Evolutionary conservation across 2,329 filamentous ascomycete species (phyloP), one percentile per base, ranked within the genome.

Genomic region (Epichloe brachyelytri): DNA sequence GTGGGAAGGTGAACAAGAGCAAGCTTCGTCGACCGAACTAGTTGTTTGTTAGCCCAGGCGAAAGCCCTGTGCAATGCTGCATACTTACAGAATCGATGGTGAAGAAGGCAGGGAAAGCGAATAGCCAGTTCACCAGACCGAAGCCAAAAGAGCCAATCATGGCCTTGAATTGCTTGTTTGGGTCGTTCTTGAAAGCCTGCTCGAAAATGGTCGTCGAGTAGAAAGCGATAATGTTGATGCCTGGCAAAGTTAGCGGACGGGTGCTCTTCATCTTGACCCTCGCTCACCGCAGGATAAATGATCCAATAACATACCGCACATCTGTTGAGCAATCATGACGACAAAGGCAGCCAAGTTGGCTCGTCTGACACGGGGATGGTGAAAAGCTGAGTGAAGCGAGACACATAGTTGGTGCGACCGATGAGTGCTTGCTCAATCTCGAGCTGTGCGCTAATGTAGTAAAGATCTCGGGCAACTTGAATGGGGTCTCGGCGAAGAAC

Each of bases 251-350:
- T 49, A 53, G 48, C 10, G 30, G 30, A 30, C 30, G 30, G 10
- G 30, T 30, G 30, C 8, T 30, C 30, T 30, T 30, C 30, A 30
- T 11, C 8, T 11, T 20, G 15, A 30, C 15, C 12, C 15, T 15
- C 11, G 14, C 20, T 17, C 22, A 10, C 22, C 22, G 14, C 17
- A n/a, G 34, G n/a, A 39, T 3, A 11, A 14, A 14, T 14, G 8
- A 19, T 8, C 22, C 15, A 26, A n/a, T 6, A 61, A 50, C 48
- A 22, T 68, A 22, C 64, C 76, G 58, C 80, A 84, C 75, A 85
- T 81, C 66, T 85, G 82, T 65, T 86, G 82, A 3, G 80, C 80
- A 63, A 85, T 79, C 87, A 94, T 94, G 60, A 93, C 86, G 2
- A 81, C 82, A 58, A 83, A 85, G 1, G 86, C 85, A 11, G 87